Evolutionary conservation across 345 rosid species (phyloP), one percentile per base, ranked within the genome.

Genomic region (Cardamine chenopodiifolia): DNA sequence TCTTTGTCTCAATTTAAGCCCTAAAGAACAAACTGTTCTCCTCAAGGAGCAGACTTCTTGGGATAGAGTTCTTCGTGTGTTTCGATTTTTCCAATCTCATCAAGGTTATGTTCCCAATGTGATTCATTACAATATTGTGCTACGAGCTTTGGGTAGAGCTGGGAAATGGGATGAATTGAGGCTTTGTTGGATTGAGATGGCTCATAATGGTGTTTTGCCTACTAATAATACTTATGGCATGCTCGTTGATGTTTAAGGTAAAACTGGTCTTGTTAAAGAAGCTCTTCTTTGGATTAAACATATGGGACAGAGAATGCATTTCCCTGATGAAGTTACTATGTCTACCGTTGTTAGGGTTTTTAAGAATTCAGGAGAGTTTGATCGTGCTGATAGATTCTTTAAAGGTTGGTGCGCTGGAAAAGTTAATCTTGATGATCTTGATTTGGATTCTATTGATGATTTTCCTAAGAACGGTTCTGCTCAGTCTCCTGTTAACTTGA

Each of bases 161-260:
- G 88, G 82, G 74, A 88, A 79, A 79, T 88, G 97, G 98, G 96
- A 93, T 75, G 90, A 93, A 19, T 32, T 93, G 66, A 79, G 97
- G 83, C 85, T 83, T 71, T 82, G 83, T 68, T 93, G 97, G 97
- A 79, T 89, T 54, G 93, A 89, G 56, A 93, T 93, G 98, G 92
- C 96, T 2, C 82, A 86, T 48, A 81, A 69, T 28, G 90, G 92
- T 56, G 86, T 93, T 62, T 48, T 86, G 22, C 97, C 98, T 0
- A 86, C 93, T 0, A 83, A 88, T 14, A 87, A 90, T 56, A 93
- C 98, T 8, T 93, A 89, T 19, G 86, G 84, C 7, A 86, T 89
- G 90, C 97, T 93, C 15, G 92, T 93, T 52, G 98, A 91, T 80
- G 96, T 93, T 39, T 93, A 90, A 66, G 96, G 91, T 31, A 93